Conservation (phyloP, 306 rosid species). For the Vigna angularis region DNA sequence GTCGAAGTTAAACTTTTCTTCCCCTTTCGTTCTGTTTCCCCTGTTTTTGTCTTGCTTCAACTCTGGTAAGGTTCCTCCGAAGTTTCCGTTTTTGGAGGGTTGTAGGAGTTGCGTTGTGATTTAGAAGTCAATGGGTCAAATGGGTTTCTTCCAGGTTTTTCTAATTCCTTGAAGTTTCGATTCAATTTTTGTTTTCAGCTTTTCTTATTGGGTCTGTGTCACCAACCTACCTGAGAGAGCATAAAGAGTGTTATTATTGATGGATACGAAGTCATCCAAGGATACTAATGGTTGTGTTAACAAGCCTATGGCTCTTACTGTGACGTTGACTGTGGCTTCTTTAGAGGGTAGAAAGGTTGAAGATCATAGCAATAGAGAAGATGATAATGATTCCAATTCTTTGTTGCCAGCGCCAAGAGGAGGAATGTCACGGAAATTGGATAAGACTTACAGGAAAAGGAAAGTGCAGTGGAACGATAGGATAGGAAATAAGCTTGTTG, state of each 20-base stretch:
- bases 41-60: slow-evolving; percentile 53
- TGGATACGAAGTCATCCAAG: slow-evolving; percentile 56
- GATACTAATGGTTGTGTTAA: slow-evolving; percentile 58
- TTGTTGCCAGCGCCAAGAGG: slow-evolving; percentile 69
- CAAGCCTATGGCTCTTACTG: slow-evolving; percentile 44
- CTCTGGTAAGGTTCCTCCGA: slow-evolving; percentile 36
- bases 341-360: slow-evolving; percentile 54
- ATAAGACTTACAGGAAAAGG: slow-evolving; percentile 60
- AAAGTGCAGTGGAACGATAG: slow-evolving; percentile 95
- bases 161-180: slow-evolving; percentile 10
- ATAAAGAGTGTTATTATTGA: slow-evolving; percentile 35
- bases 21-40: slow-evolving; percentile 25
- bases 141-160: slow-evolving; percentile 39
- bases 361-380: slow-evolving; percentile 61
- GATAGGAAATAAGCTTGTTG: slow-evolving; percentile 80
- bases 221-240: slow-evolving; percentile 28
- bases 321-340: slow-evolving; percentile 49
- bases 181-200: not conserved
- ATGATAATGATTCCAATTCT: slow-evolving; percentile 67
- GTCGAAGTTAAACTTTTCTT: not conserved
- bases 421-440: slow-evolving; percentile 69
- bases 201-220: slow-evolving; percentile 17
- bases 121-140: slow-evolving; percentile 36
- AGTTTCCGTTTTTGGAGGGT: slow-evolving; percentile 36
- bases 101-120: slow-evolving; percentile 36